Base-by-base conservation (phyloP, 345 rosid species). In the Nasturtium officinale region DNA sequence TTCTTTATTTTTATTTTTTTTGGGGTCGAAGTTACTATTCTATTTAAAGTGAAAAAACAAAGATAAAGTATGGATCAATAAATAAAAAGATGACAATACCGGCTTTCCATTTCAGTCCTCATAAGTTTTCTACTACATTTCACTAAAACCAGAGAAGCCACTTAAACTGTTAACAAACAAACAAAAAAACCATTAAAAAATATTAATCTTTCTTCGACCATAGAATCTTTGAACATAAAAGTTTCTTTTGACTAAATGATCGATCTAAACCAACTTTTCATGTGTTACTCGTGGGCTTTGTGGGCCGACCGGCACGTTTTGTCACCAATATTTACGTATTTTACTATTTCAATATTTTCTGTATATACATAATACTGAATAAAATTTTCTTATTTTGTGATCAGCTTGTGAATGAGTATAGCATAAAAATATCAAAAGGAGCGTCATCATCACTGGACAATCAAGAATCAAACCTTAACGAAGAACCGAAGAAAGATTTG, bases 361-460 rank as follows among this genome's bases (percentile, higher is more conserved):
- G 2, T 9, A 32, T 32, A 32, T 53, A 0, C 2, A 45, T 5
- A 3, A 9, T 29, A 55, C 62, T 53, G 2, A 72, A 62, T 10
- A 42, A 53, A 4, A 15, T 0, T 58, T 1, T 18, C 3, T 75
- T 12, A 20, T 45, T 69, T 61, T 50, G 43, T 60, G 53, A 58
- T 54, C 78, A 90, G 96, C 75, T 88, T 56, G 64, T 84, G 83
- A 81, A 87, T 50, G 87, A 81, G 42, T 82, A 81, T 61, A 66
- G 75, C 83, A 56, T 84, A 79, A 85, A 84, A 83, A 80, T 73
- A 72, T 54, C 71, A 64, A 75, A 62, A 33, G 84, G 84, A 78
- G 84, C 78, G 70, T 72, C 69, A 18, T 54, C 47, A 0, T 77
- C 69, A 30, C 42, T 75, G 25, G 26, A 69, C 43, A 69, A 56